Evolutionary conservation across 805 yeast species (phyloP), one percentile per base, ranked within the genome.

Genomic region (Pichia gijzeniarum): DNA sequence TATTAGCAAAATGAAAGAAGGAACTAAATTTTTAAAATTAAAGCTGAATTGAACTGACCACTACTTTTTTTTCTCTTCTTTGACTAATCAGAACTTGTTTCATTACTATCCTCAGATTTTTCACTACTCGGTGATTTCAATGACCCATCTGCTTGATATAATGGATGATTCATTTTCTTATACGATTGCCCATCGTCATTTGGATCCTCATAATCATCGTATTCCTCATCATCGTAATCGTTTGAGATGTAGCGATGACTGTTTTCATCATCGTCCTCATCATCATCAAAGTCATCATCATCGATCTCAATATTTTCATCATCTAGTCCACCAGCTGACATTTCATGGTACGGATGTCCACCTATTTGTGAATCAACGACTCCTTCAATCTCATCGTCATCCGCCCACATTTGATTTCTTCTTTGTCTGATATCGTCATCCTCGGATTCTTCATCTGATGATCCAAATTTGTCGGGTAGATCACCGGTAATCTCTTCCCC

Each of bases 151-250:
- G 76, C 65, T 51, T 74, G 78, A 56, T 83, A 82, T 44, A 82
- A 61, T 5, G 86, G 82, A 54, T 80, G 77, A 35, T 72, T 66
- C 20, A 73, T 70, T 58, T 77, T 81, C 43, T 79, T 77, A 61
- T 84, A 84, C 1, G 86, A 80, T 57, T 77, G 79, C 0, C 91
- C 91, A 56, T 84, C 91, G 60, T 85, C 91, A 56, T 84, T 82
- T 1, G 91, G 90, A 58, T 84, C 90, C 54, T 77, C 78, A 55
- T 84, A 82, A 49, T 81, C 89, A 48, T 83, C 88, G 13, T 76
- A 85, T 22, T 47, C 50, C 16, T 49, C 46, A 38, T 37, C 47
- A 38, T 45, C 31, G 21, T 40, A 41, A 32, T 44, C 36, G 30
- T 19, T 27, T 28, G 20, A 22, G 16, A 35, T 38, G 17, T 41